Conservation (phyloP, 768 basidiomycete genomes). For the Asterophora parasitica region DNA sequence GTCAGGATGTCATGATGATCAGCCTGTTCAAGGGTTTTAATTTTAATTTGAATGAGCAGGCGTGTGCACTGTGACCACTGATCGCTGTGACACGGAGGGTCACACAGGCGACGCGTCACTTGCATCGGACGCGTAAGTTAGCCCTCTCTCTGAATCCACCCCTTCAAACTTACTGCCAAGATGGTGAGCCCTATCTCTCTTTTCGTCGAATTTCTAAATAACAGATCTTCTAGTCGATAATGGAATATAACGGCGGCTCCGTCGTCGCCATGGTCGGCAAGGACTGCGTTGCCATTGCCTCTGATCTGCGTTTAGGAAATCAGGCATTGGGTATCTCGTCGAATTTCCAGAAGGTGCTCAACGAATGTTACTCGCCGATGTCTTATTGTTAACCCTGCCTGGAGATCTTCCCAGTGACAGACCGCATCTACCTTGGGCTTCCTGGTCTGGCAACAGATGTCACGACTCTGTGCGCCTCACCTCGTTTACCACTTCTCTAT, state of each 20-base stretch:
- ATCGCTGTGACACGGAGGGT: conserved; percentile 23
- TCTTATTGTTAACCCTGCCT: conserved; percentile 14
- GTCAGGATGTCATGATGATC: conserved; percentile 9
- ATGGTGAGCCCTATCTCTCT: conserved; percentile 31
- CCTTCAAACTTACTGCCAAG: conserved; percentile 19
- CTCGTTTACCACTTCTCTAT: conserved; percentile 19
- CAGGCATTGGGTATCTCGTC: conserved; percentile 81
- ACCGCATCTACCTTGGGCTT: conserved; percentile 87
- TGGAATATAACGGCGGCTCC: conserved; percentile 96
- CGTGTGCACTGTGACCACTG: conserved; percentile 3
- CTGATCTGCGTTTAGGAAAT: conserved; percentile 87
- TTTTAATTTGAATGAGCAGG: too few relatives aligned
- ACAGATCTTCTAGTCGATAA: conserved; percentile 59
- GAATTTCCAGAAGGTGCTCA: conserved; percentile 88
- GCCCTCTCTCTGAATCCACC: not conserved
- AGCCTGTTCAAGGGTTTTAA: too few relatives aligned
- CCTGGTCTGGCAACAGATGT: conserved; percentile 94
- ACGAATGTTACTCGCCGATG: not conserved
- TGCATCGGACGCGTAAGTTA: conserved; percentile 28
- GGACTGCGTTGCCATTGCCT: conserved; percentile 97
- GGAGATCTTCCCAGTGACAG: conserved; percentile 91
- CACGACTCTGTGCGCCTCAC: conserved; percentile 62
- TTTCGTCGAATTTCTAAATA: conserved; percentile 10
- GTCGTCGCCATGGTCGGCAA: conserved; percentile 99
- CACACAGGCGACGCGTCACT: conserved; percentile 41